Evolutionary conservation across 169 alveolate species (phyloP), one percentile per base, ranked within the genome.

Genomic region (Plasmodium vivax): DNA sequence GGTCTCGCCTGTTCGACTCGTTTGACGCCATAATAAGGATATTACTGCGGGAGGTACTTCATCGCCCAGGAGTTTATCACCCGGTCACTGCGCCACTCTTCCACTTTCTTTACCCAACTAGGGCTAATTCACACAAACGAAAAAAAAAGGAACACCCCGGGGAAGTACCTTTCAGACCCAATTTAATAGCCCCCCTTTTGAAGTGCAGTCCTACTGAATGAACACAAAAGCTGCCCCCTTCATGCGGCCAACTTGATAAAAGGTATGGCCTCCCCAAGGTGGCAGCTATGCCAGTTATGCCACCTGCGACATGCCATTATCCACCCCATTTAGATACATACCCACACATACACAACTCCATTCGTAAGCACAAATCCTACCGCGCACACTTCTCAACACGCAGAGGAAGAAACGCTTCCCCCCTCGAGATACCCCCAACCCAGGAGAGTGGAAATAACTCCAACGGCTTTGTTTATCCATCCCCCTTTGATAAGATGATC

Each of bases 401-500:
- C 38, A 27, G 41, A 68, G 77, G 77, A 68, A 68, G 38, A 68
- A 23, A 68, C 14, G 0, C 32, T 23, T n/a, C n/a, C 62, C 62
- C 62, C 62, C 27, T 51, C n/a, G 27, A 68, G 77, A 68, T 27
- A 68, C 77, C 16, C 5, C 12, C 77, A 68, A 68, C 41, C n/a
- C n/a, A 68, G 38, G n/a, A 68, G 38, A 68, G 43, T 68, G 38
- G 16, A 68, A 30, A 68, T 23, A 68, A 68, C 77, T 68, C 41
- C 77, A 68, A 23, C 77, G 32, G 7, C 27, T 23, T 8, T 68
- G 16, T 68, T 68, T 68, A 23, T 3, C 77, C 41, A 23, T 19
- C 77, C 38, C 77, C 77, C 38, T 68, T 68, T 68, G 43, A 68
- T 68, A 68, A 68, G 30, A 68, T 68, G 77, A 68, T 68, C 77